Evolutionary conservation across 345 rosid genomes (phyloP), one percentile per base, ranked within the genome.

Genomic region (Salix brachista): DNA sequence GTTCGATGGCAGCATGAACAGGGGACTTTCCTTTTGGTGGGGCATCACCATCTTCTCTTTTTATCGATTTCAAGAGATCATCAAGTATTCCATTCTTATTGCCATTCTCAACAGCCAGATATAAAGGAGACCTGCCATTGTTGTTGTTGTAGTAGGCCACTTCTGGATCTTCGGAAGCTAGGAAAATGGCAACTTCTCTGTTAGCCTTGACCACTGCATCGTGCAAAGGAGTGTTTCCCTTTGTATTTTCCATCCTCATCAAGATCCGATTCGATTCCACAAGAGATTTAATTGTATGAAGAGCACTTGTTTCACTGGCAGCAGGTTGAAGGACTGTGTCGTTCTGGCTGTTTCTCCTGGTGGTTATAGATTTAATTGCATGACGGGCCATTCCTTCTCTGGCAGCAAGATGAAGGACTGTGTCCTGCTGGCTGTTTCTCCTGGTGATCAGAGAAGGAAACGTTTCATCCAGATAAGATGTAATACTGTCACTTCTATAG

Each of bases 161-260:
- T 19, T 54, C 61, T 54, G 61, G 61, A 19, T 54, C 4, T 21
- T 0, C 8, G 11, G 61, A 19, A 8, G 3, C 61, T 54, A 54
- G 61, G 25, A 19, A 0, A 0, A 0, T 1, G 23, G 25, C 61
- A 21, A 54, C 0, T 0, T 21, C 25, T 54, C 3, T 21, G 25
- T 54, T 19, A 2, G 1, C 61, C 5, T 6, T 23, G 34, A 70
- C 16, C 32, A 46, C 56, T 16, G 73, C 60, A 5, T 41, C 73
- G 4, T 70, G 73, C 73, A 70, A 42, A 46, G 73, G 56, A 2
- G 73, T 70, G 60, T 70, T 70, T 9, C 73, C 60, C 10, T 25
- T 42, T 46, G 14, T 11, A 26, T 70, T 70, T 30, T 0, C 6
- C 56, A 18, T 70, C 12, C n/a, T 70, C 39, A 25, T 8, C 28